Base-by-base conservation (phyloP, 768 basidiomycete species). In the Suillus decipiens region DNA sequence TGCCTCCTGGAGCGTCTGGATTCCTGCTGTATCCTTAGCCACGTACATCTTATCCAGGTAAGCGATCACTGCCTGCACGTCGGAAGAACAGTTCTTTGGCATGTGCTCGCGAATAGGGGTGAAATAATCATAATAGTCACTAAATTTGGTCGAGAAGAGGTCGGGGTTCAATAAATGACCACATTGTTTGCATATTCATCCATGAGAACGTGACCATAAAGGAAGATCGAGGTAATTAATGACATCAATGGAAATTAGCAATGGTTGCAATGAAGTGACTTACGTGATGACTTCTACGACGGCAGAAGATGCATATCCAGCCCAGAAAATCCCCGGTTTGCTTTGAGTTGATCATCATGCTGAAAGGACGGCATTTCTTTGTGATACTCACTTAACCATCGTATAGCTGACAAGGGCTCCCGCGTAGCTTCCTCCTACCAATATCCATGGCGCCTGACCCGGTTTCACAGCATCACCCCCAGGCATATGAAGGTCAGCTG, bases 61-160 rank as follows among this genome's bases (percentile, higher is more conserved):
- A 5, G 81, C 68, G 59, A 91, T 81, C 14, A 87, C 89, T 5
- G 81, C 82, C 72, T 89, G 76, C 33, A 90, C 81, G 68, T 92
- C 90, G 0, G 87, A 82, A 11, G 89, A 90, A 74, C 90, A 92
- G 73, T 92, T 92, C 64, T 67, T 65, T 2, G 89, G 86, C 88
- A 90, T 90, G 68, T 84, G 76, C 67, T 83, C 78, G 17, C 84
- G 84, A 66, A 89, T 83, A 15, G 89, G 89, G 62, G 89, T 89
- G 71, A 89, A 90, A 69, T 50, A 92, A 63, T 78, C 78, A 36
- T 68, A 67, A 53, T 66, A 70, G 22, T 73, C 62, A 14, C 71
- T 72, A 22, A 2, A 17, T 10, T 54, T n/a, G 53, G n/a, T 31
- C 17, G 31, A 19, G 28, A 17, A 33, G 48, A 50, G 48, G 24